phyloP scores from a whole-genome alignment of 108 stramenopile species.

The Nitzschia sp. region DNA sequence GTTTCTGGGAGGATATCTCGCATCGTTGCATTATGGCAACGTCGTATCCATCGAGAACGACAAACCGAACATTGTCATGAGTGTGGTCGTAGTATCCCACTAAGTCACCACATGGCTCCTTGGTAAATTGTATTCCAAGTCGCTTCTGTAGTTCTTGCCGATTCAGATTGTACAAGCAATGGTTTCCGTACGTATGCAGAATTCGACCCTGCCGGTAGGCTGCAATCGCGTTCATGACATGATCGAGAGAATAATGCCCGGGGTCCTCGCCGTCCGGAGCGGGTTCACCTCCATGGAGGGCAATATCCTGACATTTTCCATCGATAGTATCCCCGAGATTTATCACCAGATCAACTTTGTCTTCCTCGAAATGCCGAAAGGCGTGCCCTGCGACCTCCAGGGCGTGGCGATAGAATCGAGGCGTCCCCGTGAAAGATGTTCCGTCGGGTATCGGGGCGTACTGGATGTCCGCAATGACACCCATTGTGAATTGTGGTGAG shows the following conservation, averaged over 20 bases:
- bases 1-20: conserved; percentile 42
- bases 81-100: conserved; percentile 37
- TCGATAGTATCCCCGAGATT: conserved; percentile 88
- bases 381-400: conserved; percentile 56
- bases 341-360: conserved; percentile 54
- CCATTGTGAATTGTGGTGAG: conserved; percentile 48
- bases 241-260: conserved; percentile 47
- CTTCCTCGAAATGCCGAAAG: conserved; percentile 60
- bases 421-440: conserved; percentile 54
- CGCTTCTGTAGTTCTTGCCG: conserved; percentile 47
- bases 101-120: conserved; percentile 34
- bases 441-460: conserved; percentile 89
- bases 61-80: conserved; percentile 44
- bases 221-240: conserved; percentile 63
- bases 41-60: conserved; percentile 80
- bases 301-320: conserved; percentile 74
- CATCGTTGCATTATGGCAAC: conserved; percentile 65
- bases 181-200: conserved; percentile 85
- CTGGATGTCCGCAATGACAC: conserved; percentile 82
- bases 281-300: conserved; percentile 32
- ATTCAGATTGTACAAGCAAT: conserved; percentile 85
- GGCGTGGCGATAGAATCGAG: conserved; percentile 79
- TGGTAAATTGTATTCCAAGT: conserved; percentile 69
- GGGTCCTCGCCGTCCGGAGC: conserved; percentile 20
- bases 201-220: conserved; percentile 53